A percentile compares a stretch with the other conserved stretches of the same genome.
Evolutionary conservation across 352 stramenopile species (phyloP).

Genomic region (Globisporangium solare): DNA sequence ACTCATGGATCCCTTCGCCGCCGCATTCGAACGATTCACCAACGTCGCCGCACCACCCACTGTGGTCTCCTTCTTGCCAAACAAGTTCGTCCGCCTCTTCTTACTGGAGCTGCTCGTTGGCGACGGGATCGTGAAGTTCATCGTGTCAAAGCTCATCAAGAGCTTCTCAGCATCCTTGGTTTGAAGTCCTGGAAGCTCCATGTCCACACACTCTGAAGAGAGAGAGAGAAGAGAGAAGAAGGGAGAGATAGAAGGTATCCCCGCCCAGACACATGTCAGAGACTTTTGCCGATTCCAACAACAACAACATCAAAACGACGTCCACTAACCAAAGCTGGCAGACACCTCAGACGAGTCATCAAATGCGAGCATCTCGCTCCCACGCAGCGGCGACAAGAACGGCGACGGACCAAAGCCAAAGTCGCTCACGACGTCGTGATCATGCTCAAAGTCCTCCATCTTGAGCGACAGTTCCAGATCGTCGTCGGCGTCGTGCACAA

Average conservation of each 20-base stretch:
- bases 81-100: slow-evolving; percentile 39
- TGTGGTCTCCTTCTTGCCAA: slow-evolving; percentile 27
- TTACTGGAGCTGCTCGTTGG: slow-evolving; percentile 56
- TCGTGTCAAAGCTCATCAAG: slow-evolving; percentile 87
- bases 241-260: slow-evolving; percentile 12
- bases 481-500: slow-evolving; percentile 56
- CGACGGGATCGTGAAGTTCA: slow-evolving; percentile 79
- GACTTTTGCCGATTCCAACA: slow-evolving; percentile 15
- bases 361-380: slow-evolving; percentile 23
- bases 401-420: slow-evolving; percentile 56
- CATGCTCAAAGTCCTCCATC: slow-evolving; percentile 49
- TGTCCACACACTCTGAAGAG: slow-evolving; percentile 33
- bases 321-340: slow-evolving; percentile 71
- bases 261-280: slow-evolving; percentile 17
- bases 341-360: slow-evolving; percentile 37
- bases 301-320: slow-evolving; percentile 38
- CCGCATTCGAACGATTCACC: slow-evolving; percentile 3
- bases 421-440: slow-evolving; percentile 46
- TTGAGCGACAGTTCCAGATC: slow-evolving; percentile 54
- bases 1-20: slow-evolving; percentile 20
- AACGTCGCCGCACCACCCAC: slow-evolving; percentile 9
- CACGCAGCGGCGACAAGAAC: slow-evolving; percentile 50
- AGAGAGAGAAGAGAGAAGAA: slow-evolving; percentile 26
- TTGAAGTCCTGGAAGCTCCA: slow-evolving; percentile 30
- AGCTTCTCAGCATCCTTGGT: slow-evolving; percentile 71